phyloP scores from a whole-genome alignment of 2,329 filamentous ascomycete genomes.

The Cladophialophora exuberans region DNA sequence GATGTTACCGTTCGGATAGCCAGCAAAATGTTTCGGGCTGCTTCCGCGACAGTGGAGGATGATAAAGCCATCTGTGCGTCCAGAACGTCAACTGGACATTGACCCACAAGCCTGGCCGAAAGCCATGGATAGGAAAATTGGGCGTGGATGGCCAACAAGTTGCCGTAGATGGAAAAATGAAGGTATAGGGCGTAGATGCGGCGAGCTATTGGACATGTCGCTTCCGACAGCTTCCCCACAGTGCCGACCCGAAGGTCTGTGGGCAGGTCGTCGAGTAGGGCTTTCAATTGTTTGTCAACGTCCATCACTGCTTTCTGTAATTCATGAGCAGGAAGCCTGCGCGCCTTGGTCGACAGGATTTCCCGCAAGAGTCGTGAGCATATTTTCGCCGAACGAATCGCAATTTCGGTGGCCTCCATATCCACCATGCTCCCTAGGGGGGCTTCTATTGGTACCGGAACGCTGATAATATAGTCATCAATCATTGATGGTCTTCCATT shows the following conservation, averaged over 20 bases:
- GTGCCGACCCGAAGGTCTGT: conserved; percentile 3
- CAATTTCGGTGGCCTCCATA: neutral
- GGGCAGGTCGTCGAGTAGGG: conserved; percentile 7
- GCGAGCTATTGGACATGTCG: too few species aligned
- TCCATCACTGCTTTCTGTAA: conserved; percentile 5
- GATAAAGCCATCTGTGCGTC: conserved; percentile 7
- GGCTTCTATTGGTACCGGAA: neutral
- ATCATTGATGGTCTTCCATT: conserved; percentile 4
- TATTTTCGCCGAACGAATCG: conserved; percentile 1
- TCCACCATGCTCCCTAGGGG: conserved; percentile 1
- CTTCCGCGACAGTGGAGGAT: conserved; percentile 3
- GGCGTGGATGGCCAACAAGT: conserved; percentile 14
- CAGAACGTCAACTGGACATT: neutral
- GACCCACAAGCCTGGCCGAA: neutral
- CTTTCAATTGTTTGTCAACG: conserved; percentile 8
- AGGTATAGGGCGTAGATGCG: conserved; percentile 12
- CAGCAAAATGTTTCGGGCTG: conserved; percentile 18
- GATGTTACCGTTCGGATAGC: conserved; percentile 7
- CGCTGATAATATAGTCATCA: conserved; percentile 15
- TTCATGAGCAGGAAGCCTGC: neutral
- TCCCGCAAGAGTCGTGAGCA: conserved; percentile 4
- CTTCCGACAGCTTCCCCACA: neutral
- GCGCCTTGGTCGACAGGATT: conserved; percentile 13
- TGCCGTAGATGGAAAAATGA: conserved; percentile 16
- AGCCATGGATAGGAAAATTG: conserved; percentile 23